Base-by-base conservation (phyloP, 306 rosid genomes). In the Cucumis cinereus region DNA sequence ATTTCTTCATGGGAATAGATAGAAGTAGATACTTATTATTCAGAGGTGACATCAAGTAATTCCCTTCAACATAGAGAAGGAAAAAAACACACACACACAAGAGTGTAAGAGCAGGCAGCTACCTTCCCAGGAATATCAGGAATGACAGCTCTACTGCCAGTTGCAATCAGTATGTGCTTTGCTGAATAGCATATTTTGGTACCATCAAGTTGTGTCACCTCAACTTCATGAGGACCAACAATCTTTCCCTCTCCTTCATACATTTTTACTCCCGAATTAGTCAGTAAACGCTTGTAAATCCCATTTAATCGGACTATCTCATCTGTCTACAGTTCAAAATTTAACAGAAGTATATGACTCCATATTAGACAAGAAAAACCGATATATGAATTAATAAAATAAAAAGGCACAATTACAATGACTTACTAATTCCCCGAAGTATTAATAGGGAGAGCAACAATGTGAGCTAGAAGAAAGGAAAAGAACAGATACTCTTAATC, bases 131-230 rank as follows among this genome's bases (percentile, higher is more conserved):
- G 97, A 87, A 94, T 91, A 81, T 80, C 75, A 64, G 89, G 84
- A 74, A 88, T 80, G 8, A 84, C 89, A 71, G 98, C 98, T 86
- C 97, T 87, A 78, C 96, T 50, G 7, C 98, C 98, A 83, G 98
- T 94, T 67, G 98, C 91, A 89, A 94, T 87, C 83, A 91, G 79
- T 73, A 94, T 89, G 83, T 91, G 96, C 78, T 89, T 91, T n/a
- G 98, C 97, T 45, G 97, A 84, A 82, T 86, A 94, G 69, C 93
- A 83, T 85, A 94, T 73, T 82, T 91, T 94, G 79, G 98, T 94
- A 77, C 97, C 97, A 90, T 94, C 98, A 77, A 91, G 85, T 80
- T 94, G 98, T 64, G 91, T 94, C 82, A 94, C 93, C 89, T 91
- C 96, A 83, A 94, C 97, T 80, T 94, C 98, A 83, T 94, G 85